A percentile compares a stretch with the other conserved stretches of the same genome.
phyloP scores from a whole-genome alignment of 2,329 filamentous ascomycete genomes.

The Cyphellophora attinorum region DNA sequence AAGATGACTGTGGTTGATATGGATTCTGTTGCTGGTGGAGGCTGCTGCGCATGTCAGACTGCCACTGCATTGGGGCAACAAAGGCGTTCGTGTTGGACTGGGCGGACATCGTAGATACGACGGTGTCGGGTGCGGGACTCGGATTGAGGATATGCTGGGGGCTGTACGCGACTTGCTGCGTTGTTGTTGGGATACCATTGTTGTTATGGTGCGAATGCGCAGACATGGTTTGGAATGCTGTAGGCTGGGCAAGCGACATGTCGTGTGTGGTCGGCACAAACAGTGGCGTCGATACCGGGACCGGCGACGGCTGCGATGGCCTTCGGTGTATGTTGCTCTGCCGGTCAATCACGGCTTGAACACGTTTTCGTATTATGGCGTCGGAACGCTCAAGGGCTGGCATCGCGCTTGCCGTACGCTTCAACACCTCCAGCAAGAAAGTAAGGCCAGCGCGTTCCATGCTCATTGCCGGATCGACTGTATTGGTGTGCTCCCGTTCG shows the following conservation, averaged over 20 bases:
- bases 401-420: constrained; percentile 17
- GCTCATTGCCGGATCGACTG: constrained; percentile 12
- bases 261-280: constrained; percentile 10
- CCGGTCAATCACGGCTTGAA: constrained; percentile 18
- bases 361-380: constrained; percentile 19
- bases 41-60: constrained; percentile 8
- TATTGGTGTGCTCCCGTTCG: constrained; percentile 14
- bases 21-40: too few species aligned
- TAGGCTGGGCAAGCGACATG: constrained; percentile 12
- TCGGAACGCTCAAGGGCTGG: constrained; percentile 19
- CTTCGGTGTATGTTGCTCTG: constrained; percentile 6
- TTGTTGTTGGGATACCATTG: background rate
- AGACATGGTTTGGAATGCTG: constrained; percentile 15
- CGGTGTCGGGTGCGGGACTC: too few species aligned
- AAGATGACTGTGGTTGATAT: too few species aligned
- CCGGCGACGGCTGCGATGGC: constrained; percentile 2
- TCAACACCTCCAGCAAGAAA: constrained; percentile 18
- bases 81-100: constrained; percentile 6
- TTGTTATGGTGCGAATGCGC: constrained; percentile 10
- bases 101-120: background rate
- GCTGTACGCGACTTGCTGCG: too few species aligned
- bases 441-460: constrained; percentile 13
- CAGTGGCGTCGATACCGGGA: background rate
- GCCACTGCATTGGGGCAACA: constrained; percentile 9
- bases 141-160: too few species aligned